Percentiles rank a stretch among this genome's conserved stretches.
Evolutionary conservation across 2,329 filamentous ascomycete genomes (phyloP).

Genomic region (Endoconidiophora laricicola): DNA sequence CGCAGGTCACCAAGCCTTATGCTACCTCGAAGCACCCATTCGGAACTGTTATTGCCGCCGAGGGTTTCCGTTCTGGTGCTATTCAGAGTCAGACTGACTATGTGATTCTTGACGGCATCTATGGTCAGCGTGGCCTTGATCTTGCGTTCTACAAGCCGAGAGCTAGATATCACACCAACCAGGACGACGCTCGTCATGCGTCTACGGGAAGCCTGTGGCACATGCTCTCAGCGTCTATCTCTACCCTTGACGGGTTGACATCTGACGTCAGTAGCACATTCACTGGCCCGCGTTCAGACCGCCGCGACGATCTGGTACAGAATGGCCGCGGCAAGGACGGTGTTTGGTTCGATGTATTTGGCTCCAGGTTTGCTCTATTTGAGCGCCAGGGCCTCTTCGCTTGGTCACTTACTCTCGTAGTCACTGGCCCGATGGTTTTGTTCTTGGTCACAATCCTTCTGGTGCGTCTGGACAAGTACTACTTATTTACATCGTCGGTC

Average conservation of each 20-base stretch:
- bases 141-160: constrained; percentile 81
- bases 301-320: constrained; percentile 41
- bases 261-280: constrained; percentile 52
- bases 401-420: constrained; percentile 66
- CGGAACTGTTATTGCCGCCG: constrained; percentile 63
- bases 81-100: constrained; percentile 85
- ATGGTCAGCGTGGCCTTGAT: constrained; percentile 77
- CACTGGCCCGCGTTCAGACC: constrained; percentile 37
- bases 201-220: constrained; percentile 66
- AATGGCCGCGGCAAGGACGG: constrained; percentile 51
- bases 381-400: constrained; percentile 72
- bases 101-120: constrained; percentile 57
- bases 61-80: constrained; percentile 66
- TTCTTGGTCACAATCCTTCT: constrained; percentile 53
- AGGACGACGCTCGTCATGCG: constrained; percentile 72
- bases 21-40: constrained; percentile 57
- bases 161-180: constrained; percentile 74
- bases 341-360: constrained; percentile 92
- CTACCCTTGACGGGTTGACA: constrained; percentile 56
- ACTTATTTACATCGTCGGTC: constrained; percentile 55
- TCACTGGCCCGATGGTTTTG: constrained; percentile 60
- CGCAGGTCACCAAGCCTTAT: constrained; percentile 71
- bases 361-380: constrained; percentile 61
- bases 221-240: constrained; percentile 75
- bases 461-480: constrained; percentile 62